Percentiles rank a stretch among this genome's conserved stretches.
Conservation (phyloP, 1,284 basidiomycete genomes). For the Cystobasidiaceae sp. region DNA sequence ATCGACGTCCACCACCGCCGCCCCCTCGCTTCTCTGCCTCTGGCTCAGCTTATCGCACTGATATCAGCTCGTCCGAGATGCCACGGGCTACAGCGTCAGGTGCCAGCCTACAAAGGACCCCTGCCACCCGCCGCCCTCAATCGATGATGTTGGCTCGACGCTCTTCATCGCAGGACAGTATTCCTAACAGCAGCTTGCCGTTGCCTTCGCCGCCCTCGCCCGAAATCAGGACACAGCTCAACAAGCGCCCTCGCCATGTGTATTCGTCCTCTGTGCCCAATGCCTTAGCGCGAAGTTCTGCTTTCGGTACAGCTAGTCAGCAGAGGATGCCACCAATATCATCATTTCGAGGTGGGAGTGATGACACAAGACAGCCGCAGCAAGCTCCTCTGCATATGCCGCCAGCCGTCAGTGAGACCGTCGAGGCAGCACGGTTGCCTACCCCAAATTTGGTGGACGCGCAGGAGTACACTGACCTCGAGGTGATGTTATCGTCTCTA, state of each 20-base stretch:
- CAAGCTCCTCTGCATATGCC: too few species aligned
- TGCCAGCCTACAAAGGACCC: background rate
- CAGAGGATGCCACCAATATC: background rate
- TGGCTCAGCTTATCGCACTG: background rate
- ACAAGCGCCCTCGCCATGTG: constrained; percentile 14
- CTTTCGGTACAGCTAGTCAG: background rate
- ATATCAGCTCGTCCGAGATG: background rate
- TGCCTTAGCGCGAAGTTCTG: background rate
- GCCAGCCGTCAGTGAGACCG: background rate
- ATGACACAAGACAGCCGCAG: too few species aligned
- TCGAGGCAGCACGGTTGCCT: background rate
- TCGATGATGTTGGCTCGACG: background rate
- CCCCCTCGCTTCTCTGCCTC: background rate
- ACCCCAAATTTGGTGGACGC: background rate
- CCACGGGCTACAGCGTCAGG: background rate
- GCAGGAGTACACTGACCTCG: constrained; percentile 15
- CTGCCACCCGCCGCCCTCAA: background rate
- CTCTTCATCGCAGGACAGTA: background rate
- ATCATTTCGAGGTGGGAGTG: background rate
- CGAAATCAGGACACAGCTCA: background rate
- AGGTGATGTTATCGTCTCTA: constrained; percentile 7
- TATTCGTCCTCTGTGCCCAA: constrained; percentile 22
- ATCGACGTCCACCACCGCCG: background rate
- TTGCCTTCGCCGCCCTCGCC: background rate
- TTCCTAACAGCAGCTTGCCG: background rate